Evolutionary conservation across 1,284 basidiomycete genomes (phyloP).

Genomic region (Malassezia pachydermatis): DNA sequence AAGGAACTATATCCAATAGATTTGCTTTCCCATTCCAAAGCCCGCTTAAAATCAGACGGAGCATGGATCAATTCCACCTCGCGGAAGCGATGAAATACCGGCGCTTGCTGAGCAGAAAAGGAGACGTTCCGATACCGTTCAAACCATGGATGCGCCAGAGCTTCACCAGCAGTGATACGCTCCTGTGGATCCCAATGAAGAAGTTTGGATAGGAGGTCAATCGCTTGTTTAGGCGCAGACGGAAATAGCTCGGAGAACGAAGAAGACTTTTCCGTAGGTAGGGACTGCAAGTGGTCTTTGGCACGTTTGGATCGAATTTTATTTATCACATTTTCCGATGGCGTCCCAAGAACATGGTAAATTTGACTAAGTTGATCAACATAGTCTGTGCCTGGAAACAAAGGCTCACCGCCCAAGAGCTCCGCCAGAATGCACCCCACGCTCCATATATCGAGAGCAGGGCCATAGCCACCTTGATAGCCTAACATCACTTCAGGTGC

Average conservation of each 20-base stretch:
- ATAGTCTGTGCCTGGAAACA: conserved; percentile 47
- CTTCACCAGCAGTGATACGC: conserved; percentile 38
- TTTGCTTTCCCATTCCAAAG: conserved; percentile 29
- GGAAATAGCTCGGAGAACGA: conserved; percentile 33
- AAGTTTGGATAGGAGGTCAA: conserved; percentile 38
- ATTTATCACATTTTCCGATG: conserved; percentile 27
- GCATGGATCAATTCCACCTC: conserved; percentile 42
- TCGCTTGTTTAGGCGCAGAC: conserved; percentile 27
- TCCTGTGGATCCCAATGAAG: conserved; percentile 43
- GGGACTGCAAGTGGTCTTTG: conserved; percentile 36
- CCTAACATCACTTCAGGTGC: conserved; percentile 48
- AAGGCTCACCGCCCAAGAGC: conserved; percentile 37
- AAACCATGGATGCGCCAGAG: conserved; percentile 43
- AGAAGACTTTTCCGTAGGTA: conserved; percentile 28
- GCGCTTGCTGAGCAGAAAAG: conserved; percentile 24
- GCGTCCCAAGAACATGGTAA: conserved; percentile 41
- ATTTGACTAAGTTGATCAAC: conserved; percentile 46
- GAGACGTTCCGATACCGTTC: conserved; percentile 36
- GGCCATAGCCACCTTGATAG: conserved; percentile 41
- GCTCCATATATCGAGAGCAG: conserved; percentile 47
- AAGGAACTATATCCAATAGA: too few species aligned
- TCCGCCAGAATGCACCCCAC: conserved; percentile 47
- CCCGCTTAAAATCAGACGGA: conserved; percentile 33
- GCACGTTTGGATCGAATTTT: conserved; percentile 41
- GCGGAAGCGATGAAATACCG: conserved; percentile 34